Evolutionary conservation across 768 basidiomycete genomes (phyloP).

Genomic region (Rossbeevera mucosa): DNA sequence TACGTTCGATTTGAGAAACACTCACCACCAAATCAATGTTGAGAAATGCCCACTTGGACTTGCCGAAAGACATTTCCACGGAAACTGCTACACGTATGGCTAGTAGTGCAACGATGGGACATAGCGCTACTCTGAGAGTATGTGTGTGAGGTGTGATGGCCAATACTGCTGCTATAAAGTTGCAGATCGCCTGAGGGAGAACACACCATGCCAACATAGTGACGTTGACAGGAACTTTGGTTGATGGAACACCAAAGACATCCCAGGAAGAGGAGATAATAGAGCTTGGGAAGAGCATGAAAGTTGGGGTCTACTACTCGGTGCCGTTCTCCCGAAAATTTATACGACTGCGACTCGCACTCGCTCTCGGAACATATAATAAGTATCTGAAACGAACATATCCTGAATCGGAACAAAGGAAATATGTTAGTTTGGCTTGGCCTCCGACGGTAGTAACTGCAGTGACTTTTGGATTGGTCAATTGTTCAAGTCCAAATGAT

Average conservation of each 20-base stretch:
- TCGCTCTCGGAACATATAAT: no score
- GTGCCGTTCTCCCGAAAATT: not conserved
- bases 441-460: no score
- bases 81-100: slow-evolving; percentile 36
- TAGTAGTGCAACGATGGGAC: slow-evolving; percentile 42
- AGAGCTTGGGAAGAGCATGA: not conserved
- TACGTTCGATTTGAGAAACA: not conserved
- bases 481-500: no score
- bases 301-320: no score
- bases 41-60: not conserved
- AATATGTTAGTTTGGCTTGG: no score
- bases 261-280: not conserved
- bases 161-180: slow-evolving; percentile 46
- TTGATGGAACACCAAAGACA: slow-evolving; percentile 4
- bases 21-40: slow-evolving; percentile 15
- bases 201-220: slow-evolving; percentile 34
- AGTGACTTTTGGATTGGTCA: no score
- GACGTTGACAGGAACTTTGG: slow-evolving; percentile 28
- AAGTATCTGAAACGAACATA: not conserved
- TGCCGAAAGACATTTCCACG: slow-evolving; percentile 9
- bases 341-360: not conserved
- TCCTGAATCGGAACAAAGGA: not conserved
- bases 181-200: slow-evolving; percentile 40
- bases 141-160: slow-evolving; percentile 44
- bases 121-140: slow-evolving; percentile 39